Percentiles rank a stretch among this genome's conserved stretches.
Evolutionary conservation across 768 basidiomycete species (phyloP).

Genomic region (Crepidotus variabilis): DNA sequence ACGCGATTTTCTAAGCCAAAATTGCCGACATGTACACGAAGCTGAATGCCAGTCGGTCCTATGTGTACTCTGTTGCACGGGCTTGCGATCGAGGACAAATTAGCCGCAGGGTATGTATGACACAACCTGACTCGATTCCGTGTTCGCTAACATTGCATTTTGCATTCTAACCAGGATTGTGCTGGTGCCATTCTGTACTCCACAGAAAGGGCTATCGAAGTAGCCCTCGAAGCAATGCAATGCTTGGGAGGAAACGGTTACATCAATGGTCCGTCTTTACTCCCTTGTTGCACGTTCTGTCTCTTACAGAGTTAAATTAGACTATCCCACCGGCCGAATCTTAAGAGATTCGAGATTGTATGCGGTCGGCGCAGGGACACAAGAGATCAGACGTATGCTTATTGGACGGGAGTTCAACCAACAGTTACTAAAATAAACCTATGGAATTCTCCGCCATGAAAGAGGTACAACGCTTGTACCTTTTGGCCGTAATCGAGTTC

Average conservation of each 20-base stretch:
- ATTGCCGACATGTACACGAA: slow-evolving; percentile 95
- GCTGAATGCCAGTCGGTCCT: slow-evolving; percentile 81
- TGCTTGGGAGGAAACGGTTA: slow-evolving; percentile 95
- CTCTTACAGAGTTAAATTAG: slow-evolving; percentile 32
- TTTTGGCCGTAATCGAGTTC: no score
- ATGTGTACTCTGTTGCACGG: slow-evolving; percentile 89
- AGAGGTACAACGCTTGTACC: background rate
- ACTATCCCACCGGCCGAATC: slow-evolving; percentile 87
- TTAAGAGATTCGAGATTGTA: slow-evolving; percentile 86
- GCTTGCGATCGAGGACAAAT: slow-evolving; percentile 81
- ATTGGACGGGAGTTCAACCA: slow-evolving; percentile 93
- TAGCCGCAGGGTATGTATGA: slow-evolving; percentile 62
- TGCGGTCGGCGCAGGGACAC: slow-evolving; percentile 94
- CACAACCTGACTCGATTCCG: background rate
- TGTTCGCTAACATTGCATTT: background rate
- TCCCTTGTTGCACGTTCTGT: background rate
- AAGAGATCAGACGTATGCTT: slow-evolving; percentile 91
- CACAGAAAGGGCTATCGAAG: slow-evolving; percentile 88
- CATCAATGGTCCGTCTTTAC: slow-evolving; percentile 65
- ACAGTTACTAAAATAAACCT: slow-evolving; percentile 15
- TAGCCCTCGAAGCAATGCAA: slow-evolving; percentile 89
- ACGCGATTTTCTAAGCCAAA: slow-evolving; percentile 45
- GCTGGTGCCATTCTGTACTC: slow-evolving; percentile 94
- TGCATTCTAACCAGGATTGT: slow-evolving; percentile 62
- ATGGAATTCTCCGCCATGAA: background rate